A percentile compares a stretch with the other conserved stretches of the same genome.
Evolutionary conservation across 495 filamentous ascomycete species (phyloP).

Genomic region (Letharia columbiana): DNA sequence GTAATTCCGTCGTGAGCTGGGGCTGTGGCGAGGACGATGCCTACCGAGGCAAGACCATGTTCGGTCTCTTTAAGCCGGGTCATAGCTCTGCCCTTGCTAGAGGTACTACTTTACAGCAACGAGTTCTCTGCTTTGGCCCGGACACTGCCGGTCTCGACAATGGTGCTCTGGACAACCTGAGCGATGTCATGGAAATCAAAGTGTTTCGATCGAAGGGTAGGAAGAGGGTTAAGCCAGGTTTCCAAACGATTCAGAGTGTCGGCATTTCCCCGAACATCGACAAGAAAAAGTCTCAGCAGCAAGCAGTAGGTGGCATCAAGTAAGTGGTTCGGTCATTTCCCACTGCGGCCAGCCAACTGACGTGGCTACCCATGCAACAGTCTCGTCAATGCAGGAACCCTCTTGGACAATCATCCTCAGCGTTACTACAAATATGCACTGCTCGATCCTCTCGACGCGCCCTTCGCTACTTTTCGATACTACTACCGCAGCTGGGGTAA

Average conservation of each 20-base stretch:
- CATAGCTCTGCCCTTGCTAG: constrained; percentile 4
- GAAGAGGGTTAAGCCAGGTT: constrained; percentile 27
- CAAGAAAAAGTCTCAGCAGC: constrained; percentile 2
- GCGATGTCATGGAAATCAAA: constrained; percentile 31
- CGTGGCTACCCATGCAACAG: constrained; percentile 20
- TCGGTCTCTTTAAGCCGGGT: constrained; percentile 28
- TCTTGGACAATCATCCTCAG: constrained; percentile 27
- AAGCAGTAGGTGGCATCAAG: constrained; percentile 13
- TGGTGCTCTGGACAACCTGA: constrained; percentile 8
- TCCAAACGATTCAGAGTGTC: constrained; percentile 16
- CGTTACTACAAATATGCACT: constrained; percentile 38
- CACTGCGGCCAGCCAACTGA: background rate
- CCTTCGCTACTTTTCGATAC: constrained; percentile 35
- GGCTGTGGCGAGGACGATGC: constrained; percentile 30
- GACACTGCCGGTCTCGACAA: background rate
- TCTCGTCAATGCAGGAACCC: constrained; percentile 30
- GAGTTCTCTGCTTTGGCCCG: constrained; percentile 29
- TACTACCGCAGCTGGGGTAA: constrained; percentile 29
- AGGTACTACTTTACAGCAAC: constrained; percentile 26
- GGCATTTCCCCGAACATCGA: background rate
- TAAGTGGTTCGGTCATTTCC: background rate
- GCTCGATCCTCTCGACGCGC: constrained; percentile 36
- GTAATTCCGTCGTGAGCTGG: constrained; percentile 32
- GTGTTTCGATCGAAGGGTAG: constrained; percentile 32
- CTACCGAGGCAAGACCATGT: constrained; percentile 36